A percentile compares a stretch with the other conserved stretches of the same genome.
These are phyloP conservation scores for Nematocida homosporus DNA, from an alignment of 371 early-diverging fungal genomes.

Conservation along the genomic window DNA sequence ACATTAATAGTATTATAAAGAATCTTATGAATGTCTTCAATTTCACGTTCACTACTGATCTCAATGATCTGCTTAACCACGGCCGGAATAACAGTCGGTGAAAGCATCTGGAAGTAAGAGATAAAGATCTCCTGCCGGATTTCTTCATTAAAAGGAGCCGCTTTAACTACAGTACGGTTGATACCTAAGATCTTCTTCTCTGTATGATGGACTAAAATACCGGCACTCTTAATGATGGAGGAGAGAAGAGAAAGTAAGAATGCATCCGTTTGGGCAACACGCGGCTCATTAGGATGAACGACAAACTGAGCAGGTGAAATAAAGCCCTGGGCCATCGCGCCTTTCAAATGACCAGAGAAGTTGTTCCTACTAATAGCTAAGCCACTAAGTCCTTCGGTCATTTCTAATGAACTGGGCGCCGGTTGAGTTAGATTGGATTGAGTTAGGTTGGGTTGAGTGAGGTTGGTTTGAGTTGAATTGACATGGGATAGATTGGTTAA, in stretches of 20 bases:
- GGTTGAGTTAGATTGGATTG: background rate
- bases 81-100: constrained; percentile 12
- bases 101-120: constrained; percentile 49
- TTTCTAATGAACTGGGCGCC: background rate
- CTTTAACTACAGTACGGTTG: constrained; percentile 38
- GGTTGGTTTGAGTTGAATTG: background rate
- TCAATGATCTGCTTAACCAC: constrained; percentile 31
- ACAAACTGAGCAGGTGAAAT: background rate
- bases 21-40: constrained; percentile 35
- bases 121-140: constrained; percentile 39
- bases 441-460: background rate
- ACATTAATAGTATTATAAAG: constrained; percentile 6
- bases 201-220: constrained; percentile 44
- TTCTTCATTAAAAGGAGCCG: constrained; percentile 47
- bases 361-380: background rate
- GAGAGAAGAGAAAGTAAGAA: constrained; percentile 45
- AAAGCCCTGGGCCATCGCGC: background rate
- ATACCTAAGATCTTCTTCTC: constrained; percentile 35
- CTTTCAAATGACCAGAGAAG: constrained; percentile 9
- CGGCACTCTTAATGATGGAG: constrained; percentile 33
- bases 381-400: background rate
- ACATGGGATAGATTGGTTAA: too few relatives aligned
- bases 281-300: background rate
- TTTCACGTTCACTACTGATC: constrained; percentile 41
- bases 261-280: background rate